phyloP scores from a whole-genome alignment of 2,329 filamentous ascomycete species.

The Domatiomyces globalis region DNA sequence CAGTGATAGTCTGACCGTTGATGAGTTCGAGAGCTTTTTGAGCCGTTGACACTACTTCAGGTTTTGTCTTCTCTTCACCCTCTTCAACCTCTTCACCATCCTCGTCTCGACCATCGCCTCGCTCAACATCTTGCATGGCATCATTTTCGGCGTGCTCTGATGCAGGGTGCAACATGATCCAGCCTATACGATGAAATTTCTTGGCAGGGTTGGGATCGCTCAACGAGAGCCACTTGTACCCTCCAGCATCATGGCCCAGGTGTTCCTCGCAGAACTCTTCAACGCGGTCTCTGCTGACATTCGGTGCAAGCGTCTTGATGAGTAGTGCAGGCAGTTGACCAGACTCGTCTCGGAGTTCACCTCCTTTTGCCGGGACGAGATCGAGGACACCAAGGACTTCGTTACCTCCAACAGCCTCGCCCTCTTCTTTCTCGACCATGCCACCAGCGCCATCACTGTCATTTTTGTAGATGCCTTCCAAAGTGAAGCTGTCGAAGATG shows the following conservation, averaged over 20 bases:
- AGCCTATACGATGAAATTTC: conserved; percentile 92
- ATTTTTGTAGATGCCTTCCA: conserved; percentile 86
- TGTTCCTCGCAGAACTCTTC: conserved; percentile 92
- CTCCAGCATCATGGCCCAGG: conserved; percentile 76
- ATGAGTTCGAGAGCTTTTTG: conserved; percentile 86
- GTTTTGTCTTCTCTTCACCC: conserved; percentile 34
- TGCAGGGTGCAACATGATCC: conserved; percentile 86
- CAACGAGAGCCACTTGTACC: conserved; percentile 89
- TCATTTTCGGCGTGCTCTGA: conserved; percentile 45
- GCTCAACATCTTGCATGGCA: conserved; percentile 38
- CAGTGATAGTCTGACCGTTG: conserved; percentile 93
- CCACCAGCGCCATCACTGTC: conserved; percentile 80
- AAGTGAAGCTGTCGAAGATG: conserved; percentile 81
- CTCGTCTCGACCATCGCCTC: conserved; percentile 59
- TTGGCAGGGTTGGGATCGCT: conserved; percentile 96
- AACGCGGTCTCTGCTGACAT: conserved; percentile 83
- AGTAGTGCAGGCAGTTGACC: conserved; percentile 80
- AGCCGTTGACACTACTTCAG: conserved; percentile 39
- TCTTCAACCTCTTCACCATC: conserved; percentile 57
- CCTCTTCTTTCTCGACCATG: conserved; percentile 84
- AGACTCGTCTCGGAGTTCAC: conserved; percentile 78
- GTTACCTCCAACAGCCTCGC: conserved; percentile 78
- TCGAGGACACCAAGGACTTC: conserved; percentile 90
- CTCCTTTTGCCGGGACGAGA: conserved; percentile 66
- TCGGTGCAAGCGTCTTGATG: conserved; percentile 95